These are phyloP conservation scores for Turritis glabra DNA, from an alignment of 345 rosid species.

Conservation along the genomic window DNA sequence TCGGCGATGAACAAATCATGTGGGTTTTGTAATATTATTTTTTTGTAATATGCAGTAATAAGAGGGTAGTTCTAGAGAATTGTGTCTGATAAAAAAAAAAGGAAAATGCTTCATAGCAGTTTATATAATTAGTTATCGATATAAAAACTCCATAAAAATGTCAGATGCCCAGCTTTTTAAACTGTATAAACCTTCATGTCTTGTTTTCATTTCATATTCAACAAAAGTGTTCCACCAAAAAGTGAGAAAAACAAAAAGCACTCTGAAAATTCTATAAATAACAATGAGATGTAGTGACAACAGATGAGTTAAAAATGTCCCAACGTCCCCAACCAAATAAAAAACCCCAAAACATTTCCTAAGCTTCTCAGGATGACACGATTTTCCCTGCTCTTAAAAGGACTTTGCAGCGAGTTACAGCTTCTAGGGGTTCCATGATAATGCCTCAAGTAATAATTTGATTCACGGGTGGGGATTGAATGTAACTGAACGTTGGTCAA, in stretches of 20 bases:
- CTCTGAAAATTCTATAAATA: slow-evolving; percentile 22
- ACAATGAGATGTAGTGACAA: slow-evolving; percentile 32
- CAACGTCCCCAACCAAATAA: slow-evolving; percentile 34
- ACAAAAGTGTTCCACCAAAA: slow-evolving; percentile 12
- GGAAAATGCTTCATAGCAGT: slow-evolving; percentile 27
- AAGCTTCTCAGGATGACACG: slow-evolving; percentile 9
- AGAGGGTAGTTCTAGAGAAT: slow-evolving; percentile 42
- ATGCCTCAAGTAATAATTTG: slow-evolving; percentile 13
- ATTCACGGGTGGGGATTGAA: slow-evolving; percentile 15
- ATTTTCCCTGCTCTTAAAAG: slow-evolving; percentile 22
- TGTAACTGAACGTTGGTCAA: slow-evolving; percentile 30
- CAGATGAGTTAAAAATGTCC: slow-evolving; percentile 30
- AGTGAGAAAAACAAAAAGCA: slow-evolving; percentile 17
- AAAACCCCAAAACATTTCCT: slow-evolving; percentile 9
- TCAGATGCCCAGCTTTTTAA: slow-evolving; percentile 1
- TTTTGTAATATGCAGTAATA: slow-evolving; percentile 68
- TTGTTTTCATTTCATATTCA: neutral
- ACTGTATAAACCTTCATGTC: slow-evolving; percentile 19
- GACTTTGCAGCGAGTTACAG: slow-evolving; percentile 19
- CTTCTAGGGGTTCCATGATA: slow-evolving; percentile 27
- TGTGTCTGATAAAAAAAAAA: neutral
- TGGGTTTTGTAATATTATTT: slow-evolving; percentile 55
- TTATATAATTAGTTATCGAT: slow-evolving; percentile 33
- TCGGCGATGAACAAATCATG: slow-evolving; percentile 48
- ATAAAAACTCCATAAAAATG: slow-evolving; percentile 22